phyloP scores from a whole-genome alignment of 805 yeast species.

The Kuraishia piskuri region DNA sequence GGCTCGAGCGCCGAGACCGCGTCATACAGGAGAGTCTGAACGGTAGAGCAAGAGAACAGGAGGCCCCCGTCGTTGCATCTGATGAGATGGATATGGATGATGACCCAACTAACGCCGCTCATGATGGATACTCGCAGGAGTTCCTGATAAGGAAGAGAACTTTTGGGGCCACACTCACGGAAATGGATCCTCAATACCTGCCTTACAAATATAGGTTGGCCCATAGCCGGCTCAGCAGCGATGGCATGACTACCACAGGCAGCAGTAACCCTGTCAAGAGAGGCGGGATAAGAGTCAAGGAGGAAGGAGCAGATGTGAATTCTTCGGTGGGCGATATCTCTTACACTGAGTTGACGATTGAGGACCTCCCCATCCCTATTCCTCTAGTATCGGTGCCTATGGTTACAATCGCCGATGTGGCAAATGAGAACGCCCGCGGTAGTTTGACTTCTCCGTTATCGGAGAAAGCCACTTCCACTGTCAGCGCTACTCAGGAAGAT shows the following conservation, averaged over 20 bases:
- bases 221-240: background rate
- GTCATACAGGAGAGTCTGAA: constrained; percentile 7
- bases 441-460: background rate
- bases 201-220: constrained; percentile 7
- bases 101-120: background rate
- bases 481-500: constrained; percentile 6
- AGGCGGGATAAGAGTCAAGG: constrained; percentile 7
- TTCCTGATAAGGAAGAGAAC: constrained; percentile 3
- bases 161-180: background rate
- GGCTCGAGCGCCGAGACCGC: constrained; percentile 18
- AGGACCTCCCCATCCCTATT: constrained; percentile 2
- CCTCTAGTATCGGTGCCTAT: background rate
- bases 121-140: background rate
- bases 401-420: background rate
- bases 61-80: background rate
- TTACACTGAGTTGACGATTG: constrained; percentile 15
- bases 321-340: constrained; percentile 4
- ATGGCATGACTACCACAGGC: background rate
- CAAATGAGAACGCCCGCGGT: background rate
- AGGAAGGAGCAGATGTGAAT: constrained; percentile 8
- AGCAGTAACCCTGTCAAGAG: background rate
- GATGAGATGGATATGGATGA: background rate
- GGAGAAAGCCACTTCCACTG: constrained; percentile 9
- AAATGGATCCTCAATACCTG: constrained; percentile 3
- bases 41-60: background rate